Conservation (phyloP, 2,329 filamentous ascomycete genomes). For the Clarireedia paspali region DNA sequence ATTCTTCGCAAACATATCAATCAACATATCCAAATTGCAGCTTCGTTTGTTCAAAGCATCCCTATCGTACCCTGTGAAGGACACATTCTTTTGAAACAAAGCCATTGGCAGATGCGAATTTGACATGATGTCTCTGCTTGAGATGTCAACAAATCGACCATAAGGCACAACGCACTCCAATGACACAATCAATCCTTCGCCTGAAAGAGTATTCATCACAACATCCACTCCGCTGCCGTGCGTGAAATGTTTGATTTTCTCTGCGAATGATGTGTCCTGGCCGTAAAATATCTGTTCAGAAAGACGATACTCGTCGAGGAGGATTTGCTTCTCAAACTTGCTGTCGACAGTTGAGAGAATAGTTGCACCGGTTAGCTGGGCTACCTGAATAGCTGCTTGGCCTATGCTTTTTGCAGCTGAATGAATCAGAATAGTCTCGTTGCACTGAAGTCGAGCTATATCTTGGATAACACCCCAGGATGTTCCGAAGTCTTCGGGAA, state of each 20-base stretch:
- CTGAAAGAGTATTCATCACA: neutral
- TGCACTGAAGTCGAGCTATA: conserved; percentile 11
- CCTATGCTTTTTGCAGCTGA: conserved; percentile 27
- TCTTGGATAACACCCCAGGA: conserved; percentile 16
- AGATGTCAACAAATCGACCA: neutral
- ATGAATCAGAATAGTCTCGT: conserved; percentile 29
- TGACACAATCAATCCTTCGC: neutral
- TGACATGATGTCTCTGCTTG: neutral
- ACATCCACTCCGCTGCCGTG: neutral
- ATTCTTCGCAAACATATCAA: neutral
- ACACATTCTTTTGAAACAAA: neutral
- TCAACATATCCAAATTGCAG: conserved; percentile 16
- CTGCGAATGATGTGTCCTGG: neutral
- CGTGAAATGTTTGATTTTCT: neutral
- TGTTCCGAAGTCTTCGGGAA: conserved; percentile 15
- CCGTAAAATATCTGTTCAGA: neutral
- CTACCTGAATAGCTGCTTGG: conserved; percentile 27
- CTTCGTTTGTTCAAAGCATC: conserved; percentile 20
- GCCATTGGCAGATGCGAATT: neutral
- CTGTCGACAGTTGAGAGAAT: conserved; percentile 28
- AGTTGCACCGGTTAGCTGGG: conserved; percentile 17
- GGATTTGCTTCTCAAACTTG: conserved; percentile 19
- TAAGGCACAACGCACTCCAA: neutral
- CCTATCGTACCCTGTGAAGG: neutral
- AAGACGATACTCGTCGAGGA: conserved; percentile 14